These are phyloP conservation scores for Mollisia scopiformis DNA, from an alignment of 2,329 filamentous ascomycete species.

Conservation along the genomic window DNA sequence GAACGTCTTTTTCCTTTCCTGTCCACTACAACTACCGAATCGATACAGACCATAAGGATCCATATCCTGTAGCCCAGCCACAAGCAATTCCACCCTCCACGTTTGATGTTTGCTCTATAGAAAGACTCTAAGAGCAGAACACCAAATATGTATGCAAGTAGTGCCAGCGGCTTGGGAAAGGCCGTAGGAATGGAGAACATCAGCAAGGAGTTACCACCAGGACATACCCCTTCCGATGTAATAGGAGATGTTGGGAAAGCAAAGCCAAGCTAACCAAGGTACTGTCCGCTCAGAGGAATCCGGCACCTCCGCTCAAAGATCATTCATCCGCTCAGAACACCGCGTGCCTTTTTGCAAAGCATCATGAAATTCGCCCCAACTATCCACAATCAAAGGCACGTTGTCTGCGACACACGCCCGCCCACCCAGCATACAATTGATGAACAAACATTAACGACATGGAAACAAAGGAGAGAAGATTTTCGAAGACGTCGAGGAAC, in stretches of 20 bases:
- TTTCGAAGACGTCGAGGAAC: slow-evolving; percentile 25
- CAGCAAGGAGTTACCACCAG: slow-evolving; percentile 28
- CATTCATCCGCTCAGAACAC: slow-evolving; percentile 35
- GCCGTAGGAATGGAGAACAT: slow-evolving; percentile 28
- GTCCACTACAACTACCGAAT: slow-evolving; percentile 29
- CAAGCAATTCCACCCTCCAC: slow-evolving; percentile 32
- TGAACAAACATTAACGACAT: slow-evolving; percentile 38
- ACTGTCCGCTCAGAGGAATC: slow-evolving; percentile 31
- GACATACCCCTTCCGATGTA: slow-evolving; percentile 28
- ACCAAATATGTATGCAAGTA: slow-evolving; percentile 33
- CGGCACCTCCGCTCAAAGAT: slow-evolving; percentile 31
- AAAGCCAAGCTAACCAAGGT: slow-evolving; percentile 32
- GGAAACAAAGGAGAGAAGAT: slow-evolving; percentile 36
- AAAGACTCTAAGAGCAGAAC: slow-evolving; percentile 17
- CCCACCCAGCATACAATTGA: slow-evolving; percentile 28
- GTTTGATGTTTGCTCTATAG: slow-evolving; percentile 16
- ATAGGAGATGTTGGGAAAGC: slow-evolving; percentile 24
- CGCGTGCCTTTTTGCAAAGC: slow-evolving; percentile 21
- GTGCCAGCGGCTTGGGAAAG: slow-evolving; percentile 30
- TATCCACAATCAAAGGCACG: slow-evolving; percentile 28
- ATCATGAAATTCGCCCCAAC: slow-evolving; percentile 22
- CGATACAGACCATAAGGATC: slow-evolving; percentile 27
- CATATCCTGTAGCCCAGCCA: slow-evolving; percentile 30
- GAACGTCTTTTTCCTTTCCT: slow-evolving; percentile 32
- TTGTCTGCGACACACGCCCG: slow-evolving; percentile 17